Conservation (phyloP, 805 yeast genomes). For the Myxozyma kluyveri region DNA sequence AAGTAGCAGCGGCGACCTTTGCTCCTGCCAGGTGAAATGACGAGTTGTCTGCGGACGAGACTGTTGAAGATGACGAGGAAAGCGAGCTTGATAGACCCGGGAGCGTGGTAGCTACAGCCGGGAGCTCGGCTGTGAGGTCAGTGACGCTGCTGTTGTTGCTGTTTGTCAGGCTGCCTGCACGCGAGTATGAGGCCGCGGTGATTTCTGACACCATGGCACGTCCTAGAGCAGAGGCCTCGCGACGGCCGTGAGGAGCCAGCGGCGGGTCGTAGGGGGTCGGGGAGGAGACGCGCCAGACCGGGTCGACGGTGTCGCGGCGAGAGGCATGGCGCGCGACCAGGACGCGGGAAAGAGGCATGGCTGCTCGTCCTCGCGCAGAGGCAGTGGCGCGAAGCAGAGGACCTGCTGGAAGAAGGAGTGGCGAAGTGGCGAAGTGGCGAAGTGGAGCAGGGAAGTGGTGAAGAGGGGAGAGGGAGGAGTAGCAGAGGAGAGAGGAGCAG, state of each 20-base stretch:
- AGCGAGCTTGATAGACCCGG: constrained; percentile 4
- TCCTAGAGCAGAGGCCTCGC: constrained; percentile 36
- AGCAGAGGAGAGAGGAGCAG: no score
- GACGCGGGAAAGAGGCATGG: constrained; percentile 23
- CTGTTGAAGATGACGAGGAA: constrained; percentile 3
- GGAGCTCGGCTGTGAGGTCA: constrained; percentile 2
- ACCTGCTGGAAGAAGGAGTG: neutral
- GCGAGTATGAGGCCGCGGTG: constrained; percentile 18
- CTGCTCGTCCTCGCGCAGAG: neutral
- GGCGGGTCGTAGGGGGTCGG: constrained; percentile 44
- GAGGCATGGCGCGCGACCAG: constrained; percentile 39
- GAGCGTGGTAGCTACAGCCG: constrained; percentile 1
- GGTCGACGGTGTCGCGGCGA: constrained; percentile 38
- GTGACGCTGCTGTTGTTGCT: constrained; percentile 1
- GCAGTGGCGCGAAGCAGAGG: no score
- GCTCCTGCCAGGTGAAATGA: neutral
- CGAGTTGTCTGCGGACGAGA: neutral
- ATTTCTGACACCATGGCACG: constrained; percentile 19
- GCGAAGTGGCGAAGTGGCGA: neutral
- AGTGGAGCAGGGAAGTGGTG: neutral
- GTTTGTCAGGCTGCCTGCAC: no score
- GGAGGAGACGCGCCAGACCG: constrained; percentile 36
- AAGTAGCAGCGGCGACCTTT: neutral
- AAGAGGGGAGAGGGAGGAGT: neutral
- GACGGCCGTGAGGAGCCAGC: constrained; percentile 35